Conservation (phyloP, 2,329 filamentous ascomycete genomes). For the Aureobasidium sp. region DNA sequence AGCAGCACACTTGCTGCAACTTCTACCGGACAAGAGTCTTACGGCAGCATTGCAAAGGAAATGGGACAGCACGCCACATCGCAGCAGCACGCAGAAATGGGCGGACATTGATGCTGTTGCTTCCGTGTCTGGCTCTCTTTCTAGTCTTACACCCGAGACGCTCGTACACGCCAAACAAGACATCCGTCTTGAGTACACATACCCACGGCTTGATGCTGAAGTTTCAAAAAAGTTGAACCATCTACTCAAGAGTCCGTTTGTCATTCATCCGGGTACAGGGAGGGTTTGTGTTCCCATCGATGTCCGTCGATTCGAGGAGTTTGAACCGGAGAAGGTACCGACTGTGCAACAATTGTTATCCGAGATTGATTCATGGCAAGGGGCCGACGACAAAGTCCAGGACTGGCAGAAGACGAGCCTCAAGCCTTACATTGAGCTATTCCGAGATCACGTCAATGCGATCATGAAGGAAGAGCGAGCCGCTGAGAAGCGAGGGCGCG, state of each 20-base stretch:
- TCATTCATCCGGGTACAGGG: slow-evolving; percentile 90
- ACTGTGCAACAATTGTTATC: slow-evolving; percentile 74
- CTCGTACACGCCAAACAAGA: slow-evolving; percentile 90
- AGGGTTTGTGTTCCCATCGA: slow-evolving; percentile 95
- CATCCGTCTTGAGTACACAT: slow-evolving; percentile 94
- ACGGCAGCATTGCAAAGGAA: slow-evolving; percentile 77
- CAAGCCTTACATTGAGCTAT: slow-evolving; percentile 86
- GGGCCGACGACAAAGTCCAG: slow-evolving; percentile 41
- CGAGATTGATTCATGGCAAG: slow-evolving; percentile 78
- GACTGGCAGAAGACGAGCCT: slow-evolving; percentile 98
- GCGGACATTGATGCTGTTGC: slow-evolving; percentile 84
- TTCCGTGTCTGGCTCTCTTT: slow-evolving; percentile 63
- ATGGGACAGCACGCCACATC: slow-evolving; percentile 77
- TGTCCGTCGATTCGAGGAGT: slow-evolving; percentile 62
- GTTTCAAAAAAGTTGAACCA: slow-evolving; percentile 98
- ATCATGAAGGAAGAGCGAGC: slow-evolving; percentile 67
- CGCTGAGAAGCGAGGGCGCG: slow-evolving; percentile 47
- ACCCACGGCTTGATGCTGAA: slow-evolving; percentile 91
- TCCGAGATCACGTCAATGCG: slow-evolving; percentile 70
- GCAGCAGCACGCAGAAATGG: slow-evolving; percentile 79
- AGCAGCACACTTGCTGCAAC: slow-evolving; percentile 69
- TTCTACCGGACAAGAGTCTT: slow-evolving; percentile 74
- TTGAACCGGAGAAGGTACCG: slow-evolving; percentile 83
- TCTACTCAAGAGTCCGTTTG: slow-evolving; percentile 93
- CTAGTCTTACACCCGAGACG: slow-evolving; percentile 49